Conservation (phyloP, 805 yeast species). For the Monosporozyma unispora region DNA sequence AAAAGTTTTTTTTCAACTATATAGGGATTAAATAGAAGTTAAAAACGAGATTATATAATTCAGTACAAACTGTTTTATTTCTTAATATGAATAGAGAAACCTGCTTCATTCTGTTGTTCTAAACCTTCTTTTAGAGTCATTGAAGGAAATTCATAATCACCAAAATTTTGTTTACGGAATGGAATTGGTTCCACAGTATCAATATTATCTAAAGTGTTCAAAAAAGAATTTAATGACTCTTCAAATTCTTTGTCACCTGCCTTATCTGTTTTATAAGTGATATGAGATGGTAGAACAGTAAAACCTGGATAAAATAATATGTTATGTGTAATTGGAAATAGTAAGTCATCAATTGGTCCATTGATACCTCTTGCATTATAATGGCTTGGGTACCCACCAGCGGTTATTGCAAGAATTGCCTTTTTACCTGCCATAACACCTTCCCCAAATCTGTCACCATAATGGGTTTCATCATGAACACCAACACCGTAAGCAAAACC, state of each 20-base stretch:
- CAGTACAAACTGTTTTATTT: background rate
- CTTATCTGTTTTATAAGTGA: slow-evolving; percentile 7
- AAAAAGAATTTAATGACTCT: slow-evolving; percentile 1
- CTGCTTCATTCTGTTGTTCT: slow-evolving; percentile 10
- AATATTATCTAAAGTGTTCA: slow-evolving; percentile 5
- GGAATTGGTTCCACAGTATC: slow-evolving; percentile 10
- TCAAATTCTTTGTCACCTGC: slow-evolving; percentile 4
- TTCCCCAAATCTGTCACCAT: slow-evolving; percentile 17
- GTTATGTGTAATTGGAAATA: slow-evolving; percentile 18
- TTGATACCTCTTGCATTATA: slow-evolving; percentile 15
- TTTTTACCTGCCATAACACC: slow-evolving; percentile 19
- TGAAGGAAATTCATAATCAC: slow-evolving; percentile 15
- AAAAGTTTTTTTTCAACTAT: too few relatives aligned
- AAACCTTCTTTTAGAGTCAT: slow-evolving; percentile 12
- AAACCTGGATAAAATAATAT: slow-evolving; percentile 18
- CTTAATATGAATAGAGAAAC: slow-evolving; percentile 10
- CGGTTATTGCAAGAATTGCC: slow-evolving; percentile 8
- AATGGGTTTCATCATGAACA: slow-evolving; percentile 6
- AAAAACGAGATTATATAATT: too few relatives aligned
- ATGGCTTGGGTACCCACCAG: slow-evolving; percentile 13
- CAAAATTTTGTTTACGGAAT: slow-evolving; percentile 16
- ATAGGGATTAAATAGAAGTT: too few relatives aligned
- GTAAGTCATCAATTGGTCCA: slow-evolving; percentile 17
- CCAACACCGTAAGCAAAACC: slow-evolving; percentile 22
- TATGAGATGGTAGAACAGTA: slow-evolving; percentile 14